phyloP scores from a whole-genome alignment of 208 protist species.

The Trypanosoma mega region DNA sequence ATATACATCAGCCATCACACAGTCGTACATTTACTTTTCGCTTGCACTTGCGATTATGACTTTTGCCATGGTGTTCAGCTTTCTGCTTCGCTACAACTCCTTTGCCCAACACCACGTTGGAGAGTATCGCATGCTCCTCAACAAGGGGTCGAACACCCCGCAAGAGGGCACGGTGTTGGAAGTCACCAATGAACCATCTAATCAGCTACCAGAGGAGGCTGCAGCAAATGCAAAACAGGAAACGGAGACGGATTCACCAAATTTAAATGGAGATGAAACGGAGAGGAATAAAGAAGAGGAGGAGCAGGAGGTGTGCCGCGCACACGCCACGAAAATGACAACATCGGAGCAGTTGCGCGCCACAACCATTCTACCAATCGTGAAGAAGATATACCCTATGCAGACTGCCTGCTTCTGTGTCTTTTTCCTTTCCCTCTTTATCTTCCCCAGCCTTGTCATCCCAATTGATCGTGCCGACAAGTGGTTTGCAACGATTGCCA shows the following conservation, averaged over 20 bases:
- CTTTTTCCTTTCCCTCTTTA: conserved; percentile 77
- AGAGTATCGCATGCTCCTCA: conserved; percentile 62
- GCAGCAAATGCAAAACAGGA: neutral
- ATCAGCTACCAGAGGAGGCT: neutral
- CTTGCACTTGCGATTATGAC: conserved; percentile 63
- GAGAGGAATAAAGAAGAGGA: conserved; percentile 9
- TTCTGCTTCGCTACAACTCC: conserved; percentile 59
- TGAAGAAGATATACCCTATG: conserved; percentile 71
- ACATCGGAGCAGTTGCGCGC: conserved; percentile 54
- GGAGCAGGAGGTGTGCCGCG: neutral
- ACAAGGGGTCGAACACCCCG: too few relatives aligned
- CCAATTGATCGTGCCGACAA: conserved; percentile 56
- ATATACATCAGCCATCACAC: conserved; percentile 37
- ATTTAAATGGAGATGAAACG: conserved; percentile 15
- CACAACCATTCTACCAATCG: conserved; percentile 46
- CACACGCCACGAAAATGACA: conserved; percentile 49
- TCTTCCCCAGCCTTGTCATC: conserved; percentile 78
- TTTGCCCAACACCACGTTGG: conserved; percentile 69
- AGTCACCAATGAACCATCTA: conserved; percentile 24
- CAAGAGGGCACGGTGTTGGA: too few relatives aligned
- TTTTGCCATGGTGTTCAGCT: conserved; percentile 42
- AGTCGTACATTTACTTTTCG: conserved; percentile 82
- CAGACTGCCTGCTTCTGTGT: conserved; percentile 61
- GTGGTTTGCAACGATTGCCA: conserved; percentile 84
- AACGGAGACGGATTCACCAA: neutral